Percentiles rank a stretch among this genome's conserved stretches.
Conservation (phyloP, 306 rosid genomes). For the Pueraria montana region DNA sequence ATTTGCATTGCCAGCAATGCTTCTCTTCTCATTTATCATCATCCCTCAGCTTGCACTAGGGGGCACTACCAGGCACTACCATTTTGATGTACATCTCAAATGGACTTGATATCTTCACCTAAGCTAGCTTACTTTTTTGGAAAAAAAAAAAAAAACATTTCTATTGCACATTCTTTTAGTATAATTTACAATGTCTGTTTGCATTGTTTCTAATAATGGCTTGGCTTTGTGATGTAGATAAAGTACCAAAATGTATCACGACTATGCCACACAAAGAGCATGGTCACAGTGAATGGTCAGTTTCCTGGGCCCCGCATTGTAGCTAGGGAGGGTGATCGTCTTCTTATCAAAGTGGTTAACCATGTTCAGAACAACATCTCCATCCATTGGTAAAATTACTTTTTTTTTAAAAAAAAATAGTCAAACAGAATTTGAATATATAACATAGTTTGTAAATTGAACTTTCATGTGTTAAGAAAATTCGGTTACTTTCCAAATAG, state of each 20-base stretch:
- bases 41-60: too few species aligned
- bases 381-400: constrained; percentile 21
- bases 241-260: too few species aligned
- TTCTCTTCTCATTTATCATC: too few species aligned
- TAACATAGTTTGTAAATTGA: too few species aligned
- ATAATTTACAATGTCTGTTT: too few species aligned
- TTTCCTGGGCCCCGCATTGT: neutral
- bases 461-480: too few species aligned
- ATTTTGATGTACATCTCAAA: neutral
- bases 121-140: neutral
- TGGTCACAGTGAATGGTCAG: constrained; percentile 3
- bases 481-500: too few species aligned
- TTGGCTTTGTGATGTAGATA: too few species aligned
- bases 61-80: too few species aligned
- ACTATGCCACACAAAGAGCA: constrained; percentile 11
- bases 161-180: too few species aligned
- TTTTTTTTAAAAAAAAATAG: neutral
- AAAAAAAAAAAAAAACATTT: neutral
- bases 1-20: too few species aligned
- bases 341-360: constrained; percentile 1
- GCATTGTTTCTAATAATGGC: too few species aligned
- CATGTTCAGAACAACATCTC: neutral
- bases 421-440: neutral
- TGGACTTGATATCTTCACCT: neutral
- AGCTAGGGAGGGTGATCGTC: neutral